These are phyloP conservation scores for Drechslera avenae DNA, from an alignment of 2,329 filamentous ascomycete species.

Conservation along the genomic window DNA sequence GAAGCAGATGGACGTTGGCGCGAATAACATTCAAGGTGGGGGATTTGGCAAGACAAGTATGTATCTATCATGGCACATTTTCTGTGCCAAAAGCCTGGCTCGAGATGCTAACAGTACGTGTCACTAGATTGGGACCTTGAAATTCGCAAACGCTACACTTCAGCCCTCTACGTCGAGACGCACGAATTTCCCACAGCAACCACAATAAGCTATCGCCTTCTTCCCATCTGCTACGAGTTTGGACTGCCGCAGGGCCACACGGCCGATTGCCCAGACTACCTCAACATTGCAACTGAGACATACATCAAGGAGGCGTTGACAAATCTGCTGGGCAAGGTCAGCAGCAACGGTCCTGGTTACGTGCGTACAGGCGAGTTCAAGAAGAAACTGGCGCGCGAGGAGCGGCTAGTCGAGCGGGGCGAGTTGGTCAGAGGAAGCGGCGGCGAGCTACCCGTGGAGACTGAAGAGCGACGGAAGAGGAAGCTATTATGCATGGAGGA, in stretches of 20 bases:
- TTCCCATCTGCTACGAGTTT: conserved; percentile 69
- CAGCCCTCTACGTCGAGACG: conserved; percentile 65
- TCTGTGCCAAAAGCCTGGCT: not conserved
- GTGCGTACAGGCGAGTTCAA: conserved; percentile 82
- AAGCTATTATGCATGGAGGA: conserved; percentile 78
- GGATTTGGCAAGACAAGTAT: conserved; percentile 80
- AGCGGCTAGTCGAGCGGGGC: conserved; percentile 72
- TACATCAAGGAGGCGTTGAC: conserved; percentile 67
- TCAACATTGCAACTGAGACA: conserved; percentile 66
- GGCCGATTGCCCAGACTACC: conserved; percentile 61
- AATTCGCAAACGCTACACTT: conserved; percentile 67
- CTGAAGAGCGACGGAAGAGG: conserved; percentile 73
- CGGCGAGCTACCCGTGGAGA: conserved; percentile 80
- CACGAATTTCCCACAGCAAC: conserved; percentile 66
- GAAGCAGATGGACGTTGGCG: conserved; percentile 64
- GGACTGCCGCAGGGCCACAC: conserved; percentile 61
- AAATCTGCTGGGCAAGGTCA: conserved; percentile 59
- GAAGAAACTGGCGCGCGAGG: conserved; percentile 74
- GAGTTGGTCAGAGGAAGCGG: conserved; percentile 75
- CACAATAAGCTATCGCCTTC: conserved; percentile 64
- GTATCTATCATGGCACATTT: conserved; percentile 37
- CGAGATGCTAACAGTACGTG: conserved; percentile 9
- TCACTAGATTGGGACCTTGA: conserved; percentile 64
- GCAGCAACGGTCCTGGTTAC: conserved; percentile 59
- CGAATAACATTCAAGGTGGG: conserved; percentile 68